Evolutionary conservation across 2,329 filamentous ascomycete genomes (phyloP).

Genomic region (Botrytis elliptica): DNA sequence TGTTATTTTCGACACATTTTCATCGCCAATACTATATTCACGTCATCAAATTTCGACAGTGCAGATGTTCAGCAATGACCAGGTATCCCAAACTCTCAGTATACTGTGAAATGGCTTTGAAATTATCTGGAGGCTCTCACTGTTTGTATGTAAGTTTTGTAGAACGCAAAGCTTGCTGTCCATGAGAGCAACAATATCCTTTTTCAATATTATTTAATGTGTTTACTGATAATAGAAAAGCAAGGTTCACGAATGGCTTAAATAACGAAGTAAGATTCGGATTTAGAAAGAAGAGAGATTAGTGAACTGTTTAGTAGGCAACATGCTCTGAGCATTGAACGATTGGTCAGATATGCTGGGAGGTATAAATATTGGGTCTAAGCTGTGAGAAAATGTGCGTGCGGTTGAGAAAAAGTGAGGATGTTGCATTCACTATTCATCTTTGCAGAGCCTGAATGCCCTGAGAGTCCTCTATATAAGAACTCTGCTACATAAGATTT

Average conservation of each 20-base stretch:
- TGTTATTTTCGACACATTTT: neutral
- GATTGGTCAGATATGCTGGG: neutral
- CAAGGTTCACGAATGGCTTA: neutral
- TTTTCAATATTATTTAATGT: no score
- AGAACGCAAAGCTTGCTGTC: neutral
- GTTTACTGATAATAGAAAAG: no score
- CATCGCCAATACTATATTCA: neutral
- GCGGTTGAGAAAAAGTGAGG: no score
- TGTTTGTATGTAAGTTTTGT: neutral
- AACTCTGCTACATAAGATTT: no score
- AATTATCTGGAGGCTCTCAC: no score
- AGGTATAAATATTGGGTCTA: no score
- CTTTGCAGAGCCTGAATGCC: fast-evolving
- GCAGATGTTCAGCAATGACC: neutral
- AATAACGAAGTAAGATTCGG: neutral
- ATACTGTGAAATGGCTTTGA: neutral
- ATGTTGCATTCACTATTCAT: neutral
- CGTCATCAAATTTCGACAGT: neutral
- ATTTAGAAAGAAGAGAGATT: neutral
- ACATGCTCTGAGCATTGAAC: neutral
- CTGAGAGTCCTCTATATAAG: neutral
- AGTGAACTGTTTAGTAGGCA: neutral
- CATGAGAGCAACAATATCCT: no score
- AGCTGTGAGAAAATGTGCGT: neutral
- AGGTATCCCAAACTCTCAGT: neutral